Percentiles rank a stretch among this genome's conserved stretches.
These are phyloP conservation scores for Lentinula guzmanii DNA, from an alignment of 768 basidiomycete species.

Conservation along the genomic window DNA sequence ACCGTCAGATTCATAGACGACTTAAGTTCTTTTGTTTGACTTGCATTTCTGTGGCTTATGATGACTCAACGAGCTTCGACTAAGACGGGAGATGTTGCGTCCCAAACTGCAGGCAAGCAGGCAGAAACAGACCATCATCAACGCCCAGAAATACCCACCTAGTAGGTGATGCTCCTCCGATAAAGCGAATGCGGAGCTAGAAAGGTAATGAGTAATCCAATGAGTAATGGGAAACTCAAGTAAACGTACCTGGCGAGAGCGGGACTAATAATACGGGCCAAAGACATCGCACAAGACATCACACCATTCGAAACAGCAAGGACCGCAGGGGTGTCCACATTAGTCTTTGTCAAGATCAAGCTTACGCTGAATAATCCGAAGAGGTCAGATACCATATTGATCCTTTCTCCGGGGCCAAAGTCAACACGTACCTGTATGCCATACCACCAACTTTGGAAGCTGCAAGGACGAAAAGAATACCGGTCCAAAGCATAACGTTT, in stretches of 20 bases:
- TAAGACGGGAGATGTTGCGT: not conserved
- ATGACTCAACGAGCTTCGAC: conserved; percentile 1
- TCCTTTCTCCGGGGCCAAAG: not conserved
- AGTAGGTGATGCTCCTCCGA: conserved; percentile 44
- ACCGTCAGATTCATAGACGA: not conserved
- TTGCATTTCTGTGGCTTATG: not conserved
- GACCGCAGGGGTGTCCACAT: conserved; percentile 41
- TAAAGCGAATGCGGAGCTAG: conserved; percentile 51
- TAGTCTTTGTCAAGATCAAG: conserved; percentile 55
- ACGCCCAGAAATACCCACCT: conserved; percentile 51
- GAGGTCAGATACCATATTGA: not conserved
- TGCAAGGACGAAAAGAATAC: not conserved
- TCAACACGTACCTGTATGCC: not conserved
- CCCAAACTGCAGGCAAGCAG: not conserved
- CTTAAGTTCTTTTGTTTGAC: not conserved
- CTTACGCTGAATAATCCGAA: conserved; percentile 36
- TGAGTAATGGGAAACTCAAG: not conserved
- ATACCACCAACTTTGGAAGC: not conserved
- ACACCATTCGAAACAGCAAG: conserved; percentile 32
- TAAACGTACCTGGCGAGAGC: conserved; percentile 48
- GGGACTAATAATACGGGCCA: conserved; percentile 51
- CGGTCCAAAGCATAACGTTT: not conserved
- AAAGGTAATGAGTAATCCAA: not conserved
- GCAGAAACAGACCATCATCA: conserved; percentile 18
- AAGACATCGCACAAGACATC: conserved; percentile 55